Percentiles rank a stretch among this genome's conserved stretches.
phyloP scores from a whole-genome alignment of 2,329 filamentous ascomycete genomes.

The Aspergillus nomiae region DNA sequence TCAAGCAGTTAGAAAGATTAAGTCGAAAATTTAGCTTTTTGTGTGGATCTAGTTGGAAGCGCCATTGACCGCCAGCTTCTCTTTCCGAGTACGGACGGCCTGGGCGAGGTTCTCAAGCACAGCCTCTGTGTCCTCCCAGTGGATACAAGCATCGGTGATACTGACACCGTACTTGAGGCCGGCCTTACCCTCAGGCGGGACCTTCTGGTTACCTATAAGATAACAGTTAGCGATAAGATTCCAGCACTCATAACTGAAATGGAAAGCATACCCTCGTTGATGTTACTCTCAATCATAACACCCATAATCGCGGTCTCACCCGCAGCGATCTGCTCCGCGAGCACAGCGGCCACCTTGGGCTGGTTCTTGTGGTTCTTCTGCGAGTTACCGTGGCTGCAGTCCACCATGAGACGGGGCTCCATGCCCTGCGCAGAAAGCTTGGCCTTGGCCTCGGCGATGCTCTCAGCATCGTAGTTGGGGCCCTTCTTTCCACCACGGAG shows the following conservation, averaged over 20 bases:
- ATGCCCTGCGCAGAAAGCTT: constrained; percentile 74
- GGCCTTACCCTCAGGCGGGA: constrained; percentile 79
- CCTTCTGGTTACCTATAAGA: constrained; percentile 76
- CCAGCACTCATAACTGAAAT: neutral
- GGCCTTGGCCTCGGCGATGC: constrained; percentile 79
- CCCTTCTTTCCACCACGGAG: constrained; percentile 89
- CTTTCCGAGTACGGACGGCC: constrained; percentile 74
- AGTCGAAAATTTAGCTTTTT: neutral
- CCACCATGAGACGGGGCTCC: constrained; percentile 84
- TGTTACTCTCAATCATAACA: constrained; percentile 98
- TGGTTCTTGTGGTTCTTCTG: constrained; percentile 97
- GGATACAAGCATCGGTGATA: constrained; percentile 96
- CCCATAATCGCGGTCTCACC: constrained; percentile 91
- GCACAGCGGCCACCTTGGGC: constrained; percentile 79
- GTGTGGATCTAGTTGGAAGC: constrained; percentile 10
- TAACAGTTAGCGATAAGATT: constrained; percentile 9
- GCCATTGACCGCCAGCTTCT: constrained; percentile 33
- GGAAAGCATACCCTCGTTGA: constrained; percentile 73
- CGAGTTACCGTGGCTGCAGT: constrained; percentile 97
- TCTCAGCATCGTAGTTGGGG: constrained; percentile 88
- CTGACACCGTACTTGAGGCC: constrained; percentile 91
- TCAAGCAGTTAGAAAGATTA: neutral
- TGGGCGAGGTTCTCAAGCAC: constrained; percentile 77
- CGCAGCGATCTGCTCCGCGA: constrained; percentile 81
- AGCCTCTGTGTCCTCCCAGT: constrained; percentile 84